These are phyloP conservation scores for Monotropa hypopitys DNA, from an alignment of 179 eudicot genomes.

Conservation along the genomic window DNA sequence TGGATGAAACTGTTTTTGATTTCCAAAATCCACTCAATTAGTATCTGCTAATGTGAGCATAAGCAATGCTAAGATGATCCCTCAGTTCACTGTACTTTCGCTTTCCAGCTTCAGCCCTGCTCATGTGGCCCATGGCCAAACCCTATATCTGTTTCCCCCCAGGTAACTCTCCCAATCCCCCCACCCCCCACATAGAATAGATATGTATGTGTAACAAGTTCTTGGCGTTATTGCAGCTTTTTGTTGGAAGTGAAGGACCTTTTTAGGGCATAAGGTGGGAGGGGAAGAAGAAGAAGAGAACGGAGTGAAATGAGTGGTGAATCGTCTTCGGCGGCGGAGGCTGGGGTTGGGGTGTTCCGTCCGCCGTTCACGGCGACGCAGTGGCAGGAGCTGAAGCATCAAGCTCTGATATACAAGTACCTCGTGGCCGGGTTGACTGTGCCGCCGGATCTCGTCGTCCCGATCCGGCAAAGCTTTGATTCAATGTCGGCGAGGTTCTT, in stretches of 20 bases:
- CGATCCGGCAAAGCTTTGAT: constrained; percentile 10
- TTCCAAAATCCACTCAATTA: background rate
- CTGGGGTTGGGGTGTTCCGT: background rate
- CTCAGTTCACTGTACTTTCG: background rate
- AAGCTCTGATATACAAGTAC: constrained; percentile 3
- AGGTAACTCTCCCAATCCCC: constrained; percentile 1
- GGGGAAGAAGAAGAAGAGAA: background rate
- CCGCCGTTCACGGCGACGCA: constrained; percentile 12
- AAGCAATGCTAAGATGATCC: background rate
- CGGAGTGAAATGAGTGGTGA: background rate
- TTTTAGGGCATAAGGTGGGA: constrained; percentile 2
- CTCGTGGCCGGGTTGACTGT: constrained; percentile 8
- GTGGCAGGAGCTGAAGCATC: constrained; percentile 12
- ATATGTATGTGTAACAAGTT: background rate
- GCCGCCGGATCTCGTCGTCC: constrained; percentile 11
- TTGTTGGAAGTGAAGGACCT: constrained; percentile 8
- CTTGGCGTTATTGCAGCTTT: background rate
- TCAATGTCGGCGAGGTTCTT: constrained; percentile 10
- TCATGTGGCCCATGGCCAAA: constrained; percentile 3
- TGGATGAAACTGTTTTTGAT: too few relatives aligned
- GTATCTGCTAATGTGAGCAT: background rate
- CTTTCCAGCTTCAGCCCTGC: constrained; percentile 1
- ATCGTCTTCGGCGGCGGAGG: constrained; percentile 6
- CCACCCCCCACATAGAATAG: background rate
- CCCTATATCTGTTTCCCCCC: constrained; percentile 2